Conservation (phyloP, 768 basidiomycete genomes). For the Leccinum fibrillosum region DNA sequence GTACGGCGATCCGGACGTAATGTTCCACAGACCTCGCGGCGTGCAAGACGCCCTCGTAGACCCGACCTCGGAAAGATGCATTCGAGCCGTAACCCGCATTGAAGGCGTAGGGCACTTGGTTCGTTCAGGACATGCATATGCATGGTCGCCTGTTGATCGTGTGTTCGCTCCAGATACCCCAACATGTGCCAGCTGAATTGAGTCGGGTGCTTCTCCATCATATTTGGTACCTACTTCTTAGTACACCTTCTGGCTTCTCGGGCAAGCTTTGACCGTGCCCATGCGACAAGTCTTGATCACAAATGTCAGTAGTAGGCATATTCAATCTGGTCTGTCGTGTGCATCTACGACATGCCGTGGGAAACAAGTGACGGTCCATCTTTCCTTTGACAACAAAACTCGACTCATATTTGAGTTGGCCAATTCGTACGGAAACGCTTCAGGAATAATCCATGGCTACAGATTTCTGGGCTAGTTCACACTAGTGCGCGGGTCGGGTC, state of each 20-base stretch:
- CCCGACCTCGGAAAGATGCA: conserved; percentile 18
- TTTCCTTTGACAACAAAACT: not conserved
- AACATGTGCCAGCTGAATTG: conserved; percentile 24
- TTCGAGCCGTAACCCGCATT: conserved; percentile 25
- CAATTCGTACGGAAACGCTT: not conserved
- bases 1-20: not conserved
- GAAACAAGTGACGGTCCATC: not conserved
- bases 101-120: conserved; percentile 34
- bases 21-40: conserved; percentile 23
- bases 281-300: not conserved
- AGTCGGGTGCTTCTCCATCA: conserved; percentile 23
- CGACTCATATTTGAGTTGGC: too few relatives aligned
- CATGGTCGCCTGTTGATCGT: not conserved
- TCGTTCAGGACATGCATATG: not conserved
- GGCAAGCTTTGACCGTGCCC: conserved; percentile 17
- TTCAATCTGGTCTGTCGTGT: too few relatives aligned
- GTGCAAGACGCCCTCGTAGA: conserved; percentile 34
- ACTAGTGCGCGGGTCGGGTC: conserved; percentile 54
- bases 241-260: not conserved
- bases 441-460: conserved; percentile 59
- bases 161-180: conserved; percentile 21
- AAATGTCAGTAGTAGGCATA: too few relatives aligned
- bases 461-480: conserved; percentile 90
- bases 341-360: not conserved
- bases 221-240: conserved; percentile 11